Conservation (phyloP, 441 rosid species). For the Jatropha podagrica region DNA sequence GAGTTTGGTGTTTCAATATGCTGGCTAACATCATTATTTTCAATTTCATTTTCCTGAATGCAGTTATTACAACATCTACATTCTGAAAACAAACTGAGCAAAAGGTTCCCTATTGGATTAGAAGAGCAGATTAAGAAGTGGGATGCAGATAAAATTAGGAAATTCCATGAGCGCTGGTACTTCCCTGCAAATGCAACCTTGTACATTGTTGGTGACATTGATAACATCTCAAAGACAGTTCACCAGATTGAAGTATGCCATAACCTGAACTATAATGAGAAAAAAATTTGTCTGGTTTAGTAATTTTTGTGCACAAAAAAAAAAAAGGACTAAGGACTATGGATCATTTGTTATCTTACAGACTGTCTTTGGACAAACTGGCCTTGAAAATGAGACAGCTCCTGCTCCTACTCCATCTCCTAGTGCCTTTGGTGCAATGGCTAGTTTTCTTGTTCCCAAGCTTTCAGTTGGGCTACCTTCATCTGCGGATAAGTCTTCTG, state of each 20-base stretch:
- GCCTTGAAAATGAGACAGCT: conserved; percentile 56
- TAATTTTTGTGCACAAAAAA: neutral
- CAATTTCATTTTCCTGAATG: conserved; percentile 30
- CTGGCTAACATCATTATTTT: conserved; percentile 10
- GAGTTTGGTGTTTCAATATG: conserved; percentile 18
- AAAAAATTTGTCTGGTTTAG: conserved; percentile 5
- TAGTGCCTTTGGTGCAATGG: conserved; percentile 97
- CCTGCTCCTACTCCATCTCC: conserved; percentile 62
- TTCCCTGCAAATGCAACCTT: conserved; percentile 97
- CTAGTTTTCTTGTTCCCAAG: conserved; percentile 97
- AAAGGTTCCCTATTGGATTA: conserved; percentile 97
- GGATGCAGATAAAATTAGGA: conserved; percentile 99
- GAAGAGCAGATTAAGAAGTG: conserved; percentile 99
- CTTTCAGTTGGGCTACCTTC: conserved; percentile 83
- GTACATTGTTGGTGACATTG: conserved; percentile 91
- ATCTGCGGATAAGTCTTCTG: conserved; percentile 59
- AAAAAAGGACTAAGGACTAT: neutral
- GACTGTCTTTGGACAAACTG: conserved; percentile 81
- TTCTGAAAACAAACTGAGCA: conserved; percentile 98
- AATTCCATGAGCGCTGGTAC: conserved; percentile 99
- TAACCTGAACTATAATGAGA: conserved; percentile 13
- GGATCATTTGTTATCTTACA: conserved; percentile 40
- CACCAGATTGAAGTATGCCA: conserved; percentile 77
- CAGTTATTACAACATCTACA: conserved; percentile 96
- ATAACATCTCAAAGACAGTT: conserved; percentile 69